phyloP scores from a whole-genome alignment of 306 rosid species.

The Elaeagnus macrophylla region DNA sequence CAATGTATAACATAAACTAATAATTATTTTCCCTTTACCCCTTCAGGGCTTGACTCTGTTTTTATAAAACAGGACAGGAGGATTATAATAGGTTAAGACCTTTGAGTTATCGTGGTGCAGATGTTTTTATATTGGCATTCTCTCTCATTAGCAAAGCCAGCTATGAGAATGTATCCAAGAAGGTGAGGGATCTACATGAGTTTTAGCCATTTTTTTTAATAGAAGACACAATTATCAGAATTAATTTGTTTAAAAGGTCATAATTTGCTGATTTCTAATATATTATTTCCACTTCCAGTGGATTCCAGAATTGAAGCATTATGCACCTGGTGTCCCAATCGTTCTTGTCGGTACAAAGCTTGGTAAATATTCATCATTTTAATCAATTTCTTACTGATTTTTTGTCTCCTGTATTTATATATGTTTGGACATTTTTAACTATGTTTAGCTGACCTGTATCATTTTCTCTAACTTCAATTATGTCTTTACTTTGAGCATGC shows the following conservation, averaged over 20 bases:
- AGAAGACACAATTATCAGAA: not conserved
- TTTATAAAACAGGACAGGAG: slow-evolving; percentile 39
- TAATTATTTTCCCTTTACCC: not conserved
- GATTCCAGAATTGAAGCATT: slow-evolving; percentile 99
- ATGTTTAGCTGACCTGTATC: not conserved
- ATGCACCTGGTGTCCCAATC: slow-evolving; percentile 98
- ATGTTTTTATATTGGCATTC: slow-evolving; percentile 48
- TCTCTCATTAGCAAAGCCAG: slow-evolving; percentile 54
- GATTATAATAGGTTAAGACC: slow-evolving; percentile 51
- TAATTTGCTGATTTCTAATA: slow-evolving; percentile 9
- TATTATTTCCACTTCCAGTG: slow-evolving; percentile 51
- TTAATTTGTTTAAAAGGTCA: not conserved
- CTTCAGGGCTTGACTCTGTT: slow-evolving; percentile 27
- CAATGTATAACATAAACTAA: slow-evolving; percentile 4
- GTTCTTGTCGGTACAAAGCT: slow-evolving; percentile 92
- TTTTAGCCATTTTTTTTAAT: not conserved
- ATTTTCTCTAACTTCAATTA: too few species aligned
- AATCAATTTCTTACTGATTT: slow-evolving; percentile 2
- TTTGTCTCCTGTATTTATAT: too few species aligned
- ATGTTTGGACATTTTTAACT: not conserved
- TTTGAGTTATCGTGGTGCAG: slow-evolving; percentile 53
- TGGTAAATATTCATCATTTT: slow-evolving; percentile 43
- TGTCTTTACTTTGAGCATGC: too few species aligned
- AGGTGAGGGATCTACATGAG: slow-evolving; percentile 20
- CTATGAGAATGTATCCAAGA: slow-evolving; percentile 49